phyloP scores from a whole-genome alignment of 805 yeast species.

The Cyberlindnera xishuangbannaensis region DNA sequence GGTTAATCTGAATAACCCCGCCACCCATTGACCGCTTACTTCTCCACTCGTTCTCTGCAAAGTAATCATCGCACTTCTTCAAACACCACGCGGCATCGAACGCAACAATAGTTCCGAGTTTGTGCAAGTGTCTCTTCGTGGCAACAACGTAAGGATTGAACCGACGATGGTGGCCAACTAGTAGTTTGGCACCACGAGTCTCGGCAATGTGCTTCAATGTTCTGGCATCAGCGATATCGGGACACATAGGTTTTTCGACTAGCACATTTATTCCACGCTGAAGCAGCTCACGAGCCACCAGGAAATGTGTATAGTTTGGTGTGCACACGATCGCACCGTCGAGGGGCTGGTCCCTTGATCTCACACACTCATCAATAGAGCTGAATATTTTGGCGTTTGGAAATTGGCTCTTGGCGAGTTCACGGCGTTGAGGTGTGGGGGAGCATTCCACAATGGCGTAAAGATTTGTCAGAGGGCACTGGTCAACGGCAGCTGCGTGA shows the following conservation, averaged over 20 bases:
- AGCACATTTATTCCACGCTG: conserved; percentile 10
- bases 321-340: conserved; percentile 20
- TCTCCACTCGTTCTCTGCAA: conserved; percentile 16
- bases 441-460: conserved; percentile 15
- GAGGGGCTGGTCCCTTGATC: conserved; percentile 1
- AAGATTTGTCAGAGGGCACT: conserved; percentile 12
- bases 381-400: conserved; percentile 9
- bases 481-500: conserved; percentile 13
- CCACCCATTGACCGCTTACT: conserved; percentile 14
- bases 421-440: conserved; percentile 6
- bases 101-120: conserved; percentile 12
- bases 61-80: conserved; percentile 16
- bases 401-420: conserved; percentile 4
- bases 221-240: conserved; percentile 12
- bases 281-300: conserved; percentile 7
- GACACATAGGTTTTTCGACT: conserved; percentile 18
- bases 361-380: conserved; percentile 7
- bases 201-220: conserved; percentile 7
- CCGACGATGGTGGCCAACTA: conserved; percentile 16
- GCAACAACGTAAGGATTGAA: conserved; percentile 18
- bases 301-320: conserved; percentile 17
- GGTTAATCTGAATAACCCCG: conserved; percentile 16
- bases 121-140: conserved; percentile 10
- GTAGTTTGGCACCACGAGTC: conserved; percentile 6
- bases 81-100: conserved; percentile 18